Conservation (phyloP, 2,329 filamentous ascomycete species). For the Fusarium duplospermum region DNA sequence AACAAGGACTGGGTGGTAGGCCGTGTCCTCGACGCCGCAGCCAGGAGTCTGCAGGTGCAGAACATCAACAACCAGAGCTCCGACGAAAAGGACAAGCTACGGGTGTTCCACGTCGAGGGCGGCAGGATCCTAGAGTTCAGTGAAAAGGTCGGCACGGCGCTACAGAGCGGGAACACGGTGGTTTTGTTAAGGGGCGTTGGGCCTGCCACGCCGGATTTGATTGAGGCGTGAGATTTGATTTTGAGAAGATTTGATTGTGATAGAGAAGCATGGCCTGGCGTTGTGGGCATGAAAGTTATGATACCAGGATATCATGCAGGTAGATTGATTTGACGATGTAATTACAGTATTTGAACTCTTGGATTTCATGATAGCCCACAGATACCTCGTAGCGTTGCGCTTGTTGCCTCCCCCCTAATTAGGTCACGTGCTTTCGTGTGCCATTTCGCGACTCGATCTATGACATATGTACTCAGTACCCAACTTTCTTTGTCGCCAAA, state of each 20-base stretch:
- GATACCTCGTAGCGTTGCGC: neutral
- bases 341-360: neutral
- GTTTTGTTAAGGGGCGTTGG: constrained; percentile 89
- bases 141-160: constrained; percentile 80
- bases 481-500: neutral
- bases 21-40: constrained; percentile 81
- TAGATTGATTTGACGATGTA: neutral
- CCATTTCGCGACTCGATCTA: constrained; percentile 20
- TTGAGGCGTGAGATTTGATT: constrained; percentile 56
- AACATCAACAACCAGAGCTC: constrained; percentile 85
- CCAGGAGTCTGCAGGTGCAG: constrained; percentile 79
- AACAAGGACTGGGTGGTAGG: constrained; percentile 91
- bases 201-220: constrained; percentile 75
- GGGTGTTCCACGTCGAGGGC: constrained; percentile 93
- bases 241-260: constrained; percentile 5
- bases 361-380: neutral
- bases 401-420: neutral
- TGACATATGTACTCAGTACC: constrained; percentile 24
- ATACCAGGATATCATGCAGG: constrained; percentile 1
- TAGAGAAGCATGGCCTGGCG: constrained; percentile 34
- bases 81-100: constrained; percentile 81
- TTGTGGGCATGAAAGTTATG: constrained; percentile 19
- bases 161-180: constrained; percentile 88
- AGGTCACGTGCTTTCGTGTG: constrained; percentile 37
- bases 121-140: constrained; percentile 87